phyloP scores from a whole-genome alignment of 176 grass and related monocot species.

The Microstegium vimineum region DNA sequence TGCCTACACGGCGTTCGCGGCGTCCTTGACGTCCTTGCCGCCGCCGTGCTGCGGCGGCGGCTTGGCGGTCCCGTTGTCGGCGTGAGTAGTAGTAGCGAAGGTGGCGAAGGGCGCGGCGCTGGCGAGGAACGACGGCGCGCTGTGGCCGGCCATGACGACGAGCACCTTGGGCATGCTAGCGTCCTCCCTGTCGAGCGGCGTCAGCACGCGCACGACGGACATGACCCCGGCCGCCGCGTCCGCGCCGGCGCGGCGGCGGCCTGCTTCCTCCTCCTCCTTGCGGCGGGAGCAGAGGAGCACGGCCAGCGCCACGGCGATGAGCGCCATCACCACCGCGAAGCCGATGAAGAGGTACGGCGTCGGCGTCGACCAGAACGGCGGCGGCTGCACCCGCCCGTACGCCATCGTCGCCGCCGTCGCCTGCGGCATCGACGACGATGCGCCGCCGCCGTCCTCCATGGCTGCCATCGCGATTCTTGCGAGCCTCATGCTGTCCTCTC shows the following conservation, averaged over 20 bases:
- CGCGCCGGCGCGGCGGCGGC: not conserved
- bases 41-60: not conserved
- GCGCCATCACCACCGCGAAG: slow-evolving; percentile 46
- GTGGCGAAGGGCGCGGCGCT: slow-evolving; percentile 38
- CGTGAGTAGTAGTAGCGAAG: not conserved
- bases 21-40: not conserved
- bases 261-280: not conserved
- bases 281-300: slow-evolving; percentile 52
- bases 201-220: slow-evolving; percentile 26
- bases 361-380: slow-evolving; percentile 59
- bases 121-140: slow-evolving; percentile 51
- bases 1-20: slow-evolving; percentile 2
- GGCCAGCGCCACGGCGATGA: slow-evolving; percentile 51
- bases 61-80: not conserved
- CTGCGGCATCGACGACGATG: not conserved
- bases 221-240: not conserved
- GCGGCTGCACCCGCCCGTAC: not conserved
- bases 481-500: not conserved
- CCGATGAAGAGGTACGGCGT: slow-evolving; percentile 64
- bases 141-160: slow-evolving; percentile 61
- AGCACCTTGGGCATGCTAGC: slow-evolving; percentile 45
- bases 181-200: slow-evolving; percentile 41
- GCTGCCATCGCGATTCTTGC: not conserved
- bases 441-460: slow-evolving; percentile 14
- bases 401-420: not conserved